Base-by-base conservation (phyloP, 2,329 filamentous ascomycete genomes). In the Aureobasidium sp. region DNA sequence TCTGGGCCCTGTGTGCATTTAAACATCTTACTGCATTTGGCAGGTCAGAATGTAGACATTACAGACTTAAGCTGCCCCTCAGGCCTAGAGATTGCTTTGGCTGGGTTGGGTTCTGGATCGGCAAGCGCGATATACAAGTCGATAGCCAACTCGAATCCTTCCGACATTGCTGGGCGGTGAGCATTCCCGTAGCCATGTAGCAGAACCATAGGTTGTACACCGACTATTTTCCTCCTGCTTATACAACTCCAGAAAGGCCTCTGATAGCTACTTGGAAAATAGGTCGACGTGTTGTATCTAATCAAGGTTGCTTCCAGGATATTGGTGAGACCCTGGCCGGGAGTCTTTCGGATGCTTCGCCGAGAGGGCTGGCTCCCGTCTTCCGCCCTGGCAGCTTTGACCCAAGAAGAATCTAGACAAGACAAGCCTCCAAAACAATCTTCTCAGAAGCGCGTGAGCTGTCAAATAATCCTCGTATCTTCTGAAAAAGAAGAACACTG, bases 291-390 rank as follows among this genome's bases (percentile, higher is more conserved):
- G 27, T 36, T 39, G 49, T 14, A n/a, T 53, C 29, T 53, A 53
- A 36, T 36, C 49, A 53, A 53, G 20, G 49, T 57, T 57, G 39
- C 36, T n/a, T 22, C 27, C 25, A 17, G 41, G 29, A 17, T 5
- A 31, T 39, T 53, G 31, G 49, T 9, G 25, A 41, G 36, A 60
- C 57, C 57, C 57, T 60, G 29, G 34, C 39, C 41, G 41, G 22
- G 17, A 39, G 41, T 14, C 53, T 17, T 17, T 49, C 44, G 45
- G 44, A n/a, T 42, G 20, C 36, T 57, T 34, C 51, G 57, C 57
- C 57, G 57, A 60, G 57, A 49, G 57, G 41, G 53, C 52, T 56
- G 56, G 56, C 57, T 60, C 51, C 41, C 57, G 44, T 41, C 45
- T 51, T 60, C 57, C 45, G 57, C n/a, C 41, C 17, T 51, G 47